Conservation (phyloP, 1,284 basidiomycete species). For the Puccinia triticina region DNA sequence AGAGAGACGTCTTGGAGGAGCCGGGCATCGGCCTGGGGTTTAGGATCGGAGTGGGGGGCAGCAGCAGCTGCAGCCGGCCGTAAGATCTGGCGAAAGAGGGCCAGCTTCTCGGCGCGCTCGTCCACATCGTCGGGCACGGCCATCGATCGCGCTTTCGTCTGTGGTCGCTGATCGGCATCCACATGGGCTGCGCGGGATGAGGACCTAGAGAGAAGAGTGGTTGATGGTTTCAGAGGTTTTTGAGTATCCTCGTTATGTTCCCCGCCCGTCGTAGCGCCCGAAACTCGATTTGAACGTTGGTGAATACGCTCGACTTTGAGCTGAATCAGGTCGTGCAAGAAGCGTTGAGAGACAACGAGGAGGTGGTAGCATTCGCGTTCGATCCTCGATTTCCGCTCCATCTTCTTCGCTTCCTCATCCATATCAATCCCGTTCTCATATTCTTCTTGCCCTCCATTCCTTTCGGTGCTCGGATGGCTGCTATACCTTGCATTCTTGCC, state of each 20-base stretch:
- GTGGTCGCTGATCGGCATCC: background rate
- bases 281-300: background rate
- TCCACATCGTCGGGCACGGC: background rate
- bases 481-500: background rate
- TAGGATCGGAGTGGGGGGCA: too few species aligned
- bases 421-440: background rate
- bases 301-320: background rate
- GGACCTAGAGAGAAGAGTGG: background rate
- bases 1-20: too few species aligned
- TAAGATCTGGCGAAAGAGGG: background rate
- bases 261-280: background rate
- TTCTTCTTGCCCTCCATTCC: background rate
- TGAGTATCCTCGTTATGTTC: background rate
- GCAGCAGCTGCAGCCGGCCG: background rate
- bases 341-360: background rate
- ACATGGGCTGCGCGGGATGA: background rate
- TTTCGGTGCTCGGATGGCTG: background rate
- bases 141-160: background rate
- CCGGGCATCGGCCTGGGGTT: too few species aligned
- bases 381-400: background rate
- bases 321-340: conserved; percentile 21
- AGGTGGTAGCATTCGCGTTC: conserved; percentile 18
- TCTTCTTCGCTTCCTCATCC: background rate
- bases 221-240: background rate
- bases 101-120: background rate